These are phyloP conservation scores for Aspergillus heteromorphus DNA, from an alignment of 495 filamentous ascomycete species.

Conservation along the genomic window DNA sequence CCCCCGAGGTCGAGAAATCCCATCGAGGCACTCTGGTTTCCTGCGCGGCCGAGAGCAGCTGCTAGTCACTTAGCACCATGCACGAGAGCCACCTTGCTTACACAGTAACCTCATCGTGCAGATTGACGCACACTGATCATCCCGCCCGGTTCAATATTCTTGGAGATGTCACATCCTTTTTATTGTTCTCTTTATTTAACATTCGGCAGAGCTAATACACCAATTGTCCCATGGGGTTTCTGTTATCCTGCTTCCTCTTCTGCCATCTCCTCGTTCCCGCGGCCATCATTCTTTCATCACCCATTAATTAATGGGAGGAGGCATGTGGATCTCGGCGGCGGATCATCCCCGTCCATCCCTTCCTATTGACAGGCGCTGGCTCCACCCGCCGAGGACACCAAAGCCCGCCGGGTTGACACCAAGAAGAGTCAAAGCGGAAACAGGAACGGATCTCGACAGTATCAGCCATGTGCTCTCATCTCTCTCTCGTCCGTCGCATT, in stretches of 20 bases:
- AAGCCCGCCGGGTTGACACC: too few relatives aligned
- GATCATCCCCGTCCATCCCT: background rate
- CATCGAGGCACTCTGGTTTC: background rate
- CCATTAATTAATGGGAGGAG: background rate
- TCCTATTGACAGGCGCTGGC: background rate
- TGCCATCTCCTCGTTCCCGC: conserved; percentile 9
- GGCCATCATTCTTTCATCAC: conserved; percentile 5
- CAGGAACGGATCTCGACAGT: background rate
- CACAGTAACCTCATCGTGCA: background rate
- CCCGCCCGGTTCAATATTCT: background rate
- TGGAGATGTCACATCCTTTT: too few relatives aligned
- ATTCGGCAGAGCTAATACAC: too few relatives aligned
- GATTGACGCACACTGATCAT: background rate
- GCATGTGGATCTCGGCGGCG: background rate
- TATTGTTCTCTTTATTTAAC: background rate
- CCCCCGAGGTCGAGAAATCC: background rate
- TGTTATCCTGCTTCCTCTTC: background rate
- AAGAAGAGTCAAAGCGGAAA: background rate
- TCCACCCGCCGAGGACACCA: background rate
- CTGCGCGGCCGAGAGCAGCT: background rate
- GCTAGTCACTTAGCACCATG: background rate
- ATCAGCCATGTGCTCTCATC: background rate
- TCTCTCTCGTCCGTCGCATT: conserved; percentile 49
- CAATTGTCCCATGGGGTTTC: background rate
- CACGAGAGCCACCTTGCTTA: background rate